phyloP scores from a whole-genome alignment of 2,329 filamentous ascomycete species.

The Aureobasidium sp. region DNA sequence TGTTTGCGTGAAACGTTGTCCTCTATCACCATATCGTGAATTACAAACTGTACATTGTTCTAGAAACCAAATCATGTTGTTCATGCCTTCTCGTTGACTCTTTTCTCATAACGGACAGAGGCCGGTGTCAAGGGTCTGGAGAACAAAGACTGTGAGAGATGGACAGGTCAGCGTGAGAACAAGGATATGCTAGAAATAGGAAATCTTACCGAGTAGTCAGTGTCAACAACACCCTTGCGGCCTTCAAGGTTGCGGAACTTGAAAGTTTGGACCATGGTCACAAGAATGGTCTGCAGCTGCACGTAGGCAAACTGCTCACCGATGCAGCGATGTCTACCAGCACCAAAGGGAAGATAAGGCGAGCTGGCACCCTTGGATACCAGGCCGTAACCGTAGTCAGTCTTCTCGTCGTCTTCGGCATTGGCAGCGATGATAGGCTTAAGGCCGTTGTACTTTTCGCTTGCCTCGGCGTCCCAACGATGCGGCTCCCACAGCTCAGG shows the following conservation, averaged over 20 bases:
- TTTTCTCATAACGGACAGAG: conserved; percentile 67
- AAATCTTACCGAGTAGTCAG: conserved; percentile 50
- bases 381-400: conserved; percentile 90
- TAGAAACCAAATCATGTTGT: background rate
- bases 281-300: conserved; percentile 80
- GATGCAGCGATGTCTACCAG: conserved; percentile 87
- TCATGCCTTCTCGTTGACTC: conserved; percentile 28
- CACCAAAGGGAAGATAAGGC: conserved; percentile 90
- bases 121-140: conserved; percentile 39
- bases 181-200: background rate
- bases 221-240: conserved; percentile 59
- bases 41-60: conserved; percentile 11
- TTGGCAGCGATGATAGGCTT: conserved; percentile 24
- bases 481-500: conserved; percentile 81
- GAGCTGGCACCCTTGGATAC: conserved; percentile 85
- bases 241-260: conserved; percentile 72
- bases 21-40: conserved; percentile 7
- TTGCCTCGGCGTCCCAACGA: conserved; percentile 66
- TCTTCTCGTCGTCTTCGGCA: conserved; percentile 57
- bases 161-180: background rate
- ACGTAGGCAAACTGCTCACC: conserved; percentile 95
- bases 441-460: conserved; percentile 31
- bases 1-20: background rate
- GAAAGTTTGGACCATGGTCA: conserved; percentile 68
- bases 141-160: conserved; percentile 34